phyloP scores from a whole-genome alignment of 2,329 filamentous ascomycete genomes.

The Pleoardoris graminearum region DNA sequence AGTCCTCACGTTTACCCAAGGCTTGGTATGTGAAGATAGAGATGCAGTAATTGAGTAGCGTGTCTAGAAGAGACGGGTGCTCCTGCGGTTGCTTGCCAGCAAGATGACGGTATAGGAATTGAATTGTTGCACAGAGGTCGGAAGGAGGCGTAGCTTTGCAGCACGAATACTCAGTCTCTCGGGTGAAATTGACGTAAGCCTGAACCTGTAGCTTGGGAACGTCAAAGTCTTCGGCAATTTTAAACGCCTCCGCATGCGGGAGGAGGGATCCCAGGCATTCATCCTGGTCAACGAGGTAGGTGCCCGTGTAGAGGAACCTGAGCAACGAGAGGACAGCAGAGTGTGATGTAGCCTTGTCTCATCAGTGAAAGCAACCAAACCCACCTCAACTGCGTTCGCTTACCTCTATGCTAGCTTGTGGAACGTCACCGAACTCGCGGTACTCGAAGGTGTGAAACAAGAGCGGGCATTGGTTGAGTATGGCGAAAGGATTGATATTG shows the following conservation, averaged over 20 bases:
- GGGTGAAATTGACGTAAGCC: constrained; percentile 47
- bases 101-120: constrained; percentile 40
- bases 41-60: constrained; percentile 51
- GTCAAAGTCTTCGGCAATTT: constrained; percentile 48
- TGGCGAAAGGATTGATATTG: constrained; percentile 36
- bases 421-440: constrained; percentile 24
- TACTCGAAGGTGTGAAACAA: constrained; percentile 48
- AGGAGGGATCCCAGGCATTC: constrained; percentile 37
- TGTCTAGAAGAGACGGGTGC: constrained; percentile 40
- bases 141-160: constrained; percentile 43
- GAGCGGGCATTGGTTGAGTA: constrained; percentile 45
- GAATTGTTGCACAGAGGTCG: constrained; percentile 47
- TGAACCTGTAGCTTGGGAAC: constrained; percentile 44
- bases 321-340: constrained; percentile 44
- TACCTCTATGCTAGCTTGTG: constrained; percentile 44
- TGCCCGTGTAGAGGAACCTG: constrained; percentile 48
- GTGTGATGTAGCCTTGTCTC: constrained; percentile 28
- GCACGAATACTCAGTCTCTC: constrained; percentile 46
- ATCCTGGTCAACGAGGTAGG: constrained; percentile 38
- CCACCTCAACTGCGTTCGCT: neutral
- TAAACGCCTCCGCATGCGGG: constrained; percentile 47
- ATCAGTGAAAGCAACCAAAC: neutral
- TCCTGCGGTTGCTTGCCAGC: constrained; percentile 23
- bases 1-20: constrained; percentile 41
- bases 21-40: constrained; percentile 44